Percentiles rank a stretch among this genome's conserved stretches.
Evolutionary conservation across 129 eudicot genomes (phyloP).

Genomic region (Deinandra increscens): DNA sequence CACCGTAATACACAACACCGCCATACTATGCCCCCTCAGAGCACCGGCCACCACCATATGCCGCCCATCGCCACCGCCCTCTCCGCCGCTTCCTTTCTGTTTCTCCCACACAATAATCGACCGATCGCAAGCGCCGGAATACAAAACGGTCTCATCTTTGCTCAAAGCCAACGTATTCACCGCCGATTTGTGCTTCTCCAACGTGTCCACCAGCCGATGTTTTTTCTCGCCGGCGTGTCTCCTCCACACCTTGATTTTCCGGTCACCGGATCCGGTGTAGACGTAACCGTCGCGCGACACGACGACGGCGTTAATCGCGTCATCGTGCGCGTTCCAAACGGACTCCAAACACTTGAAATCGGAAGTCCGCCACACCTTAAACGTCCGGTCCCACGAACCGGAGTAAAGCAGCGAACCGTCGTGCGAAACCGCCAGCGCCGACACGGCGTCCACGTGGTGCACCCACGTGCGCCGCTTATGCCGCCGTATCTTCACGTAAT

Average conservation of each 20-base stretch:
- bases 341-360: constrained; percentile 83
- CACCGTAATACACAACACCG: constrained; percentile 73
- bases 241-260: constrained; percentile 73
- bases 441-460: constrained; percentile 77
- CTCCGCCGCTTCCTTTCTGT: constrained; percentile 33
- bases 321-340: constrained; percentile 72
- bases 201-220: constrained; percentile 43
- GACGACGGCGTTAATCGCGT: constrained; percentile 75
- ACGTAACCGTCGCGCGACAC: constrained; percentile 50
- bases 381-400: constrained; percentile 87
- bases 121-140: constrained; percentile 90
- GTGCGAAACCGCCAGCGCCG: constrained; percentile 57
- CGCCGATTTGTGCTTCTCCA: constrained; percentile 85
- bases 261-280: constrained; percentile 83
- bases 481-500: constrained; percentile 60
- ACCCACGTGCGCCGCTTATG: constrained; percentile 79
- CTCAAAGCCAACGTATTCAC: constrained; percentile 81
- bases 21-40: constrained; percentile 71
- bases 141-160: constrained; percentile 53
- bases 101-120: constrained; percentile 84
- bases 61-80: constrained; percentile 26
- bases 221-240: constrained; percentile 36
- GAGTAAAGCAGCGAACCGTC: constrained; percentile 69
- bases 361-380: constrained; percentile 78
- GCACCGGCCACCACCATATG: constrained; percentile 76